Conservation (phyloP, 441 rosid species). For the Theobroma grandiflorum region DNA sequence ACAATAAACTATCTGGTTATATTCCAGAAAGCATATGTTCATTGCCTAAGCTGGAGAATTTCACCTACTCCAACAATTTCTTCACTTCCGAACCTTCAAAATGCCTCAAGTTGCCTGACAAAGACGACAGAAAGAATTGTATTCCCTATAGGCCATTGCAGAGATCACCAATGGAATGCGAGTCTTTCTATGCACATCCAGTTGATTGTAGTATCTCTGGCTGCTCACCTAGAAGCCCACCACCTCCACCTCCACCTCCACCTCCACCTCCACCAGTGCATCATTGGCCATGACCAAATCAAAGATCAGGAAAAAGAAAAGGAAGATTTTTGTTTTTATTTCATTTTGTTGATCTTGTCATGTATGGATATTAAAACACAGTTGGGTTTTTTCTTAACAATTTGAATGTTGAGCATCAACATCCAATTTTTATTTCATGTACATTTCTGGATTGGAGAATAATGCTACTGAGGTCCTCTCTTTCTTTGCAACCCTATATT, state of each 20-base stretch:
- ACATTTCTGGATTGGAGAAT: too few species aligned
- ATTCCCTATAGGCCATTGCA: constrained; percentile 64
- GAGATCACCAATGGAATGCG: constrained; percentile 63
- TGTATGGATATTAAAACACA: too few species aligned
- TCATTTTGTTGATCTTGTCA: too few species aligned
- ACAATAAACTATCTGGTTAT: constrained; percentile 64
- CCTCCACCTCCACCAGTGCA: neutral
- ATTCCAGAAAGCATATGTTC: constrained; percentile 70
- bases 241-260: constrained; percentile 31
- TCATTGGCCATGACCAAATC: constrained; percentile 13
- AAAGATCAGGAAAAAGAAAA: neutral
- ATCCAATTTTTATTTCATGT: too few species aligned
- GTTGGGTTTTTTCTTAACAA: too few species aligned
- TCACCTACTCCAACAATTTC: constrained; percentile 78
- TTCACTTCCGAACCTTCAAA: constrained; percentile 61
- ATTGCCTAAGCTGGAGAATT: constrained; percentile 72
- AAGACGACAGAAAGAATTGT: constrained; percentile 71
- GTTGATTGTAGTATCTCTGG: constrained; percentile 56
- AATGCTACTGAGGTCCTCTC: too few species aligned
- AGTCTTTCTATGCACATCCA: constrained; percentile 61
- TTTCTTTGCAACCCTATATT: too few species aligned
- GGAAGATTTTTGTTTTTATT: too few species aligned
- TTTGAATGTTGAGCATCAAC: too few species aligned
- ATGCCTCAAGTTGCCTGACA: constrained; percentile 57
- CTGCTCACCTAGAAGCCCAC: constrained; percentile 46